Conservation (phyloP, 2,329 filamentous ascomycete species). For the Cordyceps farinosa region DNA sequence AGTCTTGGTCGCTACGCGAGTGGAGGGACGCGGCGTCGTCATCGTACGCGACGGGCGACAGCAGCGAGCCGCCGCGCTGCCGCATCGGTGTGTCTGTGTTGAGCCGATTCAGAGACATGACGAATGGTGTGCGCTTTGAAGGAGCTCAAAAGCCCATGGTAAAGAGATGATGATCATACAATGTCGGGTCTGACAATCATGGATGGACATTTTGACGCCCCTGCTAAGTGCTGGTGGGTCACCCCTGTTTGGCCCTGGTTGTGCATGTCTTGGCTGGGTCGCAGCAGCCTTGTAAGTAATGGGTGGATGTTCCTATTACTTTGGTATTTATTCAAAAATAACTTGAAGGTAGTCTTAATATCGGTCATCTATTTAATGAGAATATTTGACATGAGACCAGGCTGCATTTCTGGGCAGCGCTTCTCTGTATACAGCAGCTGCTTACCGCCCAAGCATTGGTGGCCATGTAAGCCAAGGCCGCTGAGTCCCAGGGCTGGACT, state of each 20-base stretch:
- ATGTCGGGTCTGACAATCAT: neutral
- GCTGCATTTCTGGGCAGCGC: no score
- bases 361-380: no score
- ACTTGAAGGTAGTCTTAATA: no score
- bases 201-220: neutral
- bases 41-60: slow-evolving; percentile 63
- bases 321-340: no score
- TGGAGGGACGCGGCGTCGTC: slow-evolving; percentile 66
- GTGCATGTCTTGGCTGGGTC: no score
- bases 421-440: no score
- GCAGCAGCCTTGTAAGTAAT: no score
- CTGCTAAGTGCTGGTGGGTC: neutral
- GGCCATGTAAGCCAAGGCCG: no score
- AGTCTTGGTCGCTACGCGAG: slow-evolving; percentile 67
- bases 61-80: slow-evolving; percentile 42
- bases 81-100: slow-evolving; percentile 14
- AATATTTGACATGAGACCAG: no score
- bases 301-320: no score
- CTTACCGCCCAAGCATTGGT: no score
- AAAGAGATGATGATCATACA: slow-evolving; percentile 8
- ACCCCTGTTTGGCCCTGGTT: neutral
- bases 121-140: neutral
- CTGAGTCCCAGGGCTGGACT: no score
- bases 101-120: slow-evolving; percentile 4
- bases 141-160: slow-evolving; percentile 13